These are phyloP conservation scores for Boechera divaricarpa DNA, from an alignment of 345 rosid species.

Conservation along the genomic window DNA sequence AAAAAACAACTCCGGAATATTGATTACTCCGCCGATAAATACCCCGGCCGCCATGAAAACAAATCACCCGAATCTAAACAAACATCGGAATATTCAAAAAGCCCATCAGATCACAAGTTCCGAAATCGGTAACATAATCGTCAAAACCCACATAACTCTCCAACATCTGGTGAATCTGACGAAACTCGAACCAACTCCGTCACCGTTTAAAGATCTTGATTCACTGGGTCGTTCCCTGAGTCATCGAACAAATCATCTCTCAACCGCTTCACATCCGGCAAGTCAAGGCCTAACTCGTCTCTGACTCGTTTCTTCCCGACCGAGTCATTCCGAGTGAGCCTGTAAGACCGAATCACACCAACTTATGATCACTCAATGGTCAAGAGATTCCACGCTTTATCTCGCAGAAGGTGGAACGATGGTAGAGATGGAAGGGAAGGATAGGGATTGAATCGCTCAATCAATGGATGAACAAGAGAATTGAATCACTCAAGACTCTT, in stretches of 20 bases:
- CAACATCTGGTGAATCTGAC: slow-evolving; percentile 41
- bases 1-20: not conserved
- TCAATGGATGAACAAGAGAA: too few relatives aligned
- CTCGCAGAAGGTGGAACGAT: too few relatives aligned
- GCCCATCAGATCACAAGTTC: slow-evolving; percentile 55
- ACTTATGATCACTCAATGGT: too few relatives aligned
- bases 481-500: too few relatives aligned
- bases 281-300: slow-evolving; percentile 41
- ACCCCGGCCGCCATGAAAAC: slow-evolving; percentile 60
- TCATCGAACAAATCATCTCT: slow-evolving; percentile 75
- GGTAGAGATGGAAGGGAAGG: too few relatives aligned
- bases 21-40: slow-evolving; percentile 54
- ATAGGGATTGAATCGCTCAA: too few relatives aligned
- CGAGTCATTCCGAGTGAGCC: slow-evolving; percentile 28
- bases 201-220: too few relatives aligned
- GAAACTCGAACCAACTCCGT: slow-evolving; percentile 43
- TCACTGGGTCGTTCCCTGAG: slow-evolving; percentile 42
- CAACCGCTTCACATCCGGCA: slow-evolving; percentile 61
- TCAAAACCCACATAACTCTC: slow-evolving; percentile 50
- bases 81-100: slow-evolving; percentile 55
- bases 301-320: slow-evolving; percentile 56
- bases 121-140: slow-evolving; percentile 50
- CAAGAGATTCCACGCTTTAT: too few relatives aligned
- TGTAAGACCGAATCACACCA: not conserved
- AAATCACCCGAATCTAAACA: slow-evolving; percentile 23